A percentile compares a stretch with the other conserved stretches of the same genome.
Conservation (phyloP, 164 flowering plant genomes). For the Chimonanthus salicifolius region DNA sequence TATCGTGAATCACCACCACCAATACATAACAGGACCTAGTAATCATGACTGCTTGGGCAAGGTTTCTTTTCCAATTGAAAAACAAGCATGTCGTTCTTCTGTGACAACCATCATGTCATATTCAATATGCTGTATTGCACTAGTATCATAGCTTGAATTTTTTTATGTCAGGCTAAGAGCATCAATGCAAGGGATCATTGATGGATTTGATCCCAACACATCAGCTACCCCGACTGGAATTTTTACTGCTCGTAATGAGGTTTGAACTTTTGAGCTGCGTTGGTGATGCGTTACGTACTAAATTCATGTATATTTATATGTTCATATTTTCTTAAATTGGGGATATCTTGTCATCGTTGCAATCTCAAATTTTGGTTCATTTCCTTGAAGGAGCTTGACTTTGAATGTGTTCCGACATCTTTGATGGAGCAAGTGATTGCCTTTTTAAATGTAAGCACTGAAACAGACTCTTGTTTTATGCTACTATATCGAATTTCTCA, state of each 20-base stretch:
- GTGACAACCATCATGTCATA: neutral
- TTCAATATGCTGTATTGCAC: neutral
- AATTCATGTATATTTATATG: neutral
- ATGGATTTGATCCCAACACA: slow-evolving; percentile 58
- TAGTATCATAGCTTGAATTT: neutral
- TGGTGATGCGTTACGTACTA: neutral
- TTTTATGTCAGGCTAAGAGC: slow-evolving; percentile 56
- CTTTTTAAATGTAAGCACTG: slow-evolving; percentile 75
- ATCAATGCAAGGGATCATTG: slow-evolving; percentile 82
- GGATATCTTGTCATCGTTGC: neutral
- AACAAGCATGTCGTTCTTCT: too few species aligned
- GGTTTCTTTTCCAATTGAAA: neutral
- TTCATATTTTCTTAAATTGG: neutral
- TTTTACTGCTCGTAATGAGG: slow-evolving; percentile 68
- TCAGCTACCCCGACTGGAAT: slow-evolving; percentile 75
- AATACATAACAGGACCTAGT: too few species aligned
- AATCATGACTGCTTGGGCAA: too few species aligned
- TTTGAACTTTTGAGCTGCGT: slow-evolving; percentile 15
- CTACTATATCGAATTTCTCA: slow-evolving; percentile 11
- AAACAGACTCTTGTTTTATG: neutral
- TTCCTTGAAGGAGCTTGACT: slow-evolving; percentile 56
- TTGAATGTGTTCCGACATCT: slow-evolving; percentile 86
- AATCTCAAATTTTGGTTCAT: slow-evolving; percentile 10
- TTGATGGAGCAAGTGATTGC: slow-evolving; percentile 78
- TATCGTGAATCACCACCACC: too few species aligned